A percentile compares a stretch with the other conserved stretches of the same genome.
phyloP scores from a whole-genome alignment of 2,329 filamentous ascomycete genomes.

The Ascosphaera aggregata region DNA sequence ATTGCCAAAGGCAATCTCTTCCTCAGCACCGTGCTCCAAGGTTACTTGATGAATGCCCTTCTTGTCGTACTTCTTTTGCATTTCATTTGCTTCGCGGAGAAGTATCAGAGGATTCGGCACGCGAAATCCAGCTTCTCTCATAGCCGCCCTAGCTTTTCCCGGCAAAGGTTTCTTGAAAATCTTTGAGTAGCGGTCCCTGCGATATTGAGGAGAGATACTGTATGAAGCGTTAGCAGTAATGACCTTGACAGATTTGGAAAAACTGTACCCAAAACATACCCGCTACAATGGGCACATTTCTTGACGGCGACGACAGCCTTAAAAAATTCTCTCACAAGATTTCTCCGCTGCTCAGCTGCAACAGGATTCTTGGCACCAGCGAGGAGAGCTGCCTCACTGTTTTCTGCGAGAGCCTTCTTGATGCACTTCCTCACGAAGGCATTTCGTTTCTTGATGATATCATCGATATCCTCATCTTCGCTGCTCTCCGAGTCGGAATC shows the following conservation, averaged over 20 bases:
- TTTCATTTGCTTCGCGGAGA: constrained; percentile 22
- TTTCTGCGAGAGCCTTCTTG: constrained; percentile 30
- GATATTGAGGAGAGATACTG: constrained; percentile 57
- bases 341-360: constrained; percentile 50
- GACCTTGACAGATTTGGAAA: not conserved
- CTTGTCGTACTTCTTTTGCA: constrained; percentile 17
- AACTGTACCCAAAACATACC: constrained; percentile 14
- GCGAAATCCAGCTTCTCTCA: constrained; percentile 46
- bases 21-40: constrained; percentile 32
- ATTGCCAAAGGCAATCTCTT: constrained; percentile 31
- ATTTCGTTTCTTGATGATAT: constrained; percentile 31
- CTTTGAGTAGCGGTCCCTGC: constrained; percentile 80
- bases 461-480: constrained; percentile 32
- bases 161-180: constrained; percentile 70
- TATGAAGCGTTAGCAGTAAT: constrained; percentile 5
- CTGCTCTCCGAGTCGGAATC: constrained; percentile 39
- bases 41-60: constrained; percentile 27
- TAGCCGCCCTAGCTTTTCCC: constrained; percentile 51
- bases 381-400: constrained; percentile 18
- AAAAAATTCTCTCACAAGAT: constrained; percentile 62
- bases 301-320: constrained; percentile 44
- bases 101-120: constrained; percentile 46
- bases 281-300: constrained; percentile 43
- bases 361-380: constrained; percentile 56
- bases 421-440: constrained; percentile 54